Base-by-base conservation (phyloP, 768 basidiomycete species). In the Tricholoma saponaceum region DNA sequence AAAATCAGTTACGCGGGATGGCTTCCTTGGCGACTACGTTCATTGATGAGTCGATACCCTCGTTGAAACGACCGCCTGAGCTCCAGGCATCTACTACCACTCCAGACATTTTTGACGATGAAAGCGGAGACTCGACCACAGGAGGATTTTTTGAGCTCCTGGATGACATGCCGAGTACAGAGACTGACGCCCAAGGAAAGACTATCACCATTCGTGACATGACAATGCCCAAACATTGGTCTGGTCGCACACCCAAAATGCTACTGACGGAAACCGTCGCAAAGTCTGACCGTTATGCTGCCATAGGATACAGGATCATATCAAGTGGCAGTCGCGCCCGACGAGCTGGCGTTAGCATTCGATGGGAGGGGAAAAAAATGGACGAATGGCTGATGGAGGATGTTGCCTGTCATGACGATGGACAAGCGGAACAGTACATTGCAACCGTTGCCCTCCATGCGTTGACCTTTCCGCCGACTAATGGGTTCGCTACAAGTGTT, bases 401-500 rank as follows among this genome's bases (percentile, higher is more conserved):
- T 58, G 76, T 91, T 44, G 95, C 91, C 13, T 98, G 96, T 65
- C 75, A 82, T 44, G 83, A 90, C 60, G 79, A 83, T 55, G 64
- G 67, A 0, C 94, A 98, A 68, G 95, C 96, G 22, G 91, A 92
- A 70, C 86, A 98, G 64, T 99, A 93, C 67, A 81, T 96, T 51
- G 83, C 96, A 4, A 90, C 89, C 16, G 72, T 95, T 50, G 94
- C 93, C 3, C 75, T 98, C 32, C 92, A 96, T 69, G 80, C 83
- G 3, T 72, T 98, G 30, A 84, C 83, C 10, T 92, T 86, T 64
- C 83, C 85, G 14, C 56, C 70, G 1, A 79, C 79, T 0, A 81
- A 82, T 52, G 89, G 89, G 7, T 92, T 92, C 69, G 79, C 83
- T 9, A 69, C 79, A 2, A 79, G 80, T n/a, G 69, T 69, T 4